Percentiles rank a stretch among this genome's conserved stretches.
Evolutionary conservation across 345 rosid species (phyloP).

Genomic region (Corchorus olitorius): DNA sequence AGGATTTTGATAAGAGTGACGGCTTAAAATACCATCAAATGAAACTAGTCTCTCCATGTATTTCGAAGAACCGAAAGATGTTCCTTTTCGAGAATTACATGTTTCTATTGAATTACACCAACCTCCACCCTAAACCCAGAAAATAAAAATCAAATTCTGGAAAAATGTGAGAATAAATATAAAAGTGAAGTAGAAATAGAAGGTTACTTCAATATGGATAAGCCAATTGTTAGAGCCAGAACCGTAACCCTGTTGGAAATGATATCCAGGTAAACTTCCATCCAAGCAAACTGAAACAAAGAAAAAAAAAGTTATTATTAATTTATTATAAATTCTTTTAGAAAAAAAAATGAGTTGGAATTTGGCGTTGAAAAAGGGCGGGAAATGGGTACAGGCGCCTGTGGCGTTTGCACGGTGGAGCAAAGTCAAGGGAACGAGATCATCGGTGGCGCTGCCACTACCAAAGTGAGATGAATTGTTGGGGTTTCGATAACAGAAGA

Average conservation of each 20-base stretch:
- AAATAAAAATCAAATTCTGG: not conserved
- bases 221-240: constrained; percentile 79
- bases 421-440: constrained; percentile 65
- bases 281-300: constrained; percentile 74
- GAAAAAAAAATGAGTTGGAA: not conserved
- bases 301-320: not conserved
- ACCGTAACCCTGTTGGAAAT: constrained; percentile 61
- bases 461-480: constrained; percentile 2
- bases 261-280: constrained; percentile 84
- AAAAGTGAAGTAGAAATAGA: not conserved
- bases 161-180: not conserved
- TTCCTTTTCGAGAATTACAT: constrained; percentile 50
- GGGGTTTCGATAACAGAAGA: constrained; percentile 34
- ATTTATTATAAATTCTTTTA: too few species aligned
- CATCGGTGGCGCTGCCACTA: constrained; percentile 21
- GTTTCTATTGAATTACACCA: constrained; percentile 66
- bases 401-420: constrained; percentile 49
- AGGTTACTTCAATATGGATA: constrained; percentile 72
- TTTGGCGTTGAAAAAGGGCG: not conserved
- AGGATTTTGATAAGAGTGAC: constrained; percentile 59
- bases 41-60: constrained; percentile 50
- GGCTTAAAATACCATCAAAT: constrained; percentile 64
- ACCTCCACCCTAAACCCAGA: constrained; percentile 67
- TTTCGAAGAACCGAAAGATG: constrained; percentile 65
- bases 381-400: constrained; percentile 66